Evolutionary conservation across 176 grass and related monocot species (phyloP).

Genomic region (Leersia perrieri): DNA sequence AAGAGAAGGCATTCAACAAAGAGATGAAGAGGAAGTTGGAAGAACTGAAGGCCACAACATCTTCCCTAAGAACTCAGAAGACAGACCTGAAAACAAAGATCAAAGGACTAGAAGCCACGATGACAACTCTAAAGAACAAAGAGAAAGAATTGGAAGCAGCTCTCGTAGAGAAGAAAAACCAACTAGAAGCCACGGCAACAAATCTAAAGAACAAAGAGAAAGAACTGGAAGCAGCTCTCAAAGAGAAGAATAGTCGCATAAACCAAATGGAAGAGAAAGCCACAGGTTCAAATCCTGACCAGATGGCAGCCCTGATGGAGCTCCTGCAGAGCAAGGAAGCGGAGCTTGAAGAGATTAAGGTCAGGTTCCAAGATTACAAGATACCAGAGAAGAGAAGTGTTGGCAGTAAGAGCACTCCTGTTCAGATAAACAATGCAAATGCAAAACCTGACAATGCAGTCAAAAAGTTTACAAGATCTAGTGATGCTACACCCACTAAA

Average conservation of each 20-base stretch:
- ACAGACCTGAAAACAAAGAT: constrained; percentile 76
- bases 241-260: constrained; percentile 61
- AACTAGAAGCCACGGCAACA: no score
- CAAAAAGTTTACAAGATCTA: constrained; percentile 25
- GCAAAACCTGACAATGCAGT: not conserved
- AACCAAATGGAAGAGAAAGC: constrained; percentile 38
- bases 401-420: constrained; percentile 22
- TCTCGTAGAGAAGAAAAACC: constrained; percentile 53
- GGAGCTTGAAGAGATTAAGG: constrained; percentile 76
- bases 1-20: constrained; percentile 67
- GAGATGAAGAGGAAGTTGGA: constrained; percentile 64
- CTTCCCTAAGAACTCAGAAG: constrained; percentile 60
- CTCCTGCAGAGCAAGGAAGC: constrained; percentile 68
- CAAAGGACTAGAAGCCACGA: constrained; percentile 44
- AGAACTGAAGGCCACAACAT: constrained; percentile 65
- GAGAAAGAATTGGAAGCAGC: constrained; percentile 69
- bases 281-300: constrained; percentile 28
- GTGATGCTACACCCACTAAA: not conserved
- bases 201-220: no score
- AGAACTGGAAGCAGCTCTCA: constrained; percentile 49
- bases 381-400: constrained; percentile 1
- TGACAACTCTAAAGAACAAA: constrained; percentile 51
- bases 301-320: constrained; percentile 58
- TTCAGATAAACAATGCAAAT: constrained; percentile 20
- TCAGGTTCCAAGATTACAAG: constrained; percentile 30